Conservation (phyloP, 805 yeast genomes). For the Schizosaccharomyces japonicus region DNA sequence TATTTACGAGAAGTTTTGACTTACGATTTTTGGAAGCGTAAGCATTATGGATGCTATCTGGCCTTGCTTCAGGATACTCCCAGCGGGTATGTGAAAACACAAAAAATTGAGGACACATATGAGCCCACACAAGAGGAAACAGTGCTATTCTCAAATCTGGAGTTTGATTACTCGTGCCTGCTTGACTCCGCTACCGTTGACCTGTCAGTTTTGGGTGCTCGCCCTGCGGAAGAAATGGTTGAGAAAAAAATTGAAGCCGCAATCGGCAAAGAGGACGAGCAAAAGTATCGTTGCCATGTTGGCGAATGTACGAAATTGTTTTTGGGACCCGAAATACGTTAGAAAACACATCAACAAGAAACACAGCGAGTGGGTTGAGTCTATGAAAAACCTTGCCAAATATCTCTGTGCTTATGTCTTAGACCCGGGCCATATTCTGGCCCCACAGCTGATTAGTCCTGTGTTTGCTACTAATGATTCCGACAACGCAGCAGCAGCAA, state of each 20-base stretch:
- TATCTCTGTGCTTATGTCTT: background rate
- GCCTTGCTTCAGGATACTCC: conserved; percentile 1
- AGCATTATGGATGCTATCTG: background rate
- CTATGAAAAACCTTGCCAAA: background rate
- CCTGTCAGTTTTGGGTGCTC: conserved; percentile 9
- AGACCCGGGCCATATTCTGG: background rate
- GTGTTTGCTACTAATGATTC: background rate
- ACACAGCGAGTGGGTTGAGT: conserved; percentile 8
- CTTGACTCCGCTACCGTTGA: conserved; percentile 7
- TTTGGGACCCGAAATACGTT: conserved; percentile 10
- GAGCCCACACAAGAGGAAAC: background rate
- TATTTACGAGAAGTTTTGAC: conserved; percentile 9
- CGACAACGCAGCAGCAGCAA: too few relatives aligned
- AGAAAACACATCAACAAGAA: conserved; percentile 10
- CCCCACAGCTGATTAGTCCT: background rate
- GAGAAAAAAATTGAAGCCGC: conserved; percentile 7
- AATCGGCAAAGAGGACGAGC: conserved; percentile 9
- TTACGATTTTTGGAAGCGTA: background rate
- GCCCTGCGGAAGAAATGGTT: conserved; percentile 6
- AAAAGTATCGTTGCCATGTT: conserved; percentile 10
- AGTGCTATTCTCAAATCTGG: background rate
- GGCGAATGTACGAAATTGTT: conserved; percentile 10
- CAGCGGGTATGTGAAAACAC: background rate
- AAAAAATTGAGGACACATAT: background rate
- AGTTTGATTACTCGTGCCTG: background rate